Evolutionary conservation across 805 yeast genomes (phyloP).

Genomic region (Wickerhamiella hasegawae): DNA sequence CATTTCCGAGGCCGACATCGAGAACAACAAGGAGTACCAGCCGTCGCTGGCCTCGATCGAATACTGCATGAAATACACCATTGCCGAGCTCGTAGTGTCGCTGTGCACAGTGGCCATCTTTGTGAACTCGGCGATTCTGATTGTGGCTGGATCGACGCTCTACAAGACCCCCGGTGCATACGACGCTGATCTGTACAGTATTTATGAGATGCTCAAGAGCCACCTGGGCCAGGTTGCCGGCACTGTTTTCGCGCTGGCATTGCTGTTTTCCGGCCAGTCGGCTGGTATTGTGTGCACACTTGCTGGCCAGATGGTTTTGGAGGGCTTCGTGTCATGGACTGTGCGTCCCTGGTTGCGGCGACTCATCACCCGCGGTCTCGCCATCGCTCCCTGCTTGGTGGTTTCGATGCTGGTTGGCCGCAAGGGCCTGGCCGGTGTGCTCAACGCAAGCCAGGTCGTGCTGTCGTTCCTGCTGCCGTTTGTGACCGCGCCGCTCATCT

Average conservation of each 20-base stretch:
- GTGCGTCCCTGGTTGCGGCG: slow-evolving; percentile 72
- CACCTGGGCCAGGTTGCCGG: slow-evolving; percentile 81
- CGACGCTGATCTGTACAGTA: slow-evolving; percentile 70
- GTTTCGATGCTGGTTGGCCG: slow-evolving; percentile 64
- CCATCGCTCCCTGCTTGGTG: slow-evolving; percentile 69
- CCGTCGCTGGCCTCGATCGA: slow-evolving; percentile 73
- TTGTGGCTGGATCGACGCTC: slow-evolving; percentile 82
- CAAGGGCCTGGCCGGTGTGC: slow-evolving; percentile 52
- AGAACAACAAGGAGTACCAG: slow-evolving; percentile 25
- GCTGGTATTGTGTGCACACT: slow-evolving; percentile 90
- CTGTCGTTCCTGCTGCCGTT: slow-evolving; percentile 68
- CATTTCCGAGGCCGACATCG: slow-evolving; percentile 6
- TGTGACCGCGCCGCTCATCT: slow-evolving; percentile 76
- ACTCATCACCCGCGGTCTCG: slow-evolving; percentile 63
- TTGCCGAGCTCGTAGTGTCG: slow-evolving; percentile 68
- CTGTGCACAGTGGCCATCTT: slow-evolving; percentile 79
- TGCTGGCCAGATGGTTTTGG: slow-evolving; percentile 88
- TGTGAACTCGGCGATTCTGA: slow-evolving; percentile 77
- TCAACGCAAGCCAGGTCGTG: slow-evolving; percentile 74
- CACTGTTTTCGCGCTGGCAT: slow-evolving; percentile 71
- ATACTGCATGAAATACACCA: slow-evolving; percentile 64
- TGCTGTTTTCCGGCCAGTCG: slow-evolving; percentile 81
- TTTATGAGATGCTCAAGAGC: slow-evolving; percentile 50
- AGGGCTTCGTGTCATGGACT: slow-evolving; percentile 71
- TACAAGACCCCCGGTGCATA: slow-evolving; percentile 48